phyloP scores from a whole-genome alignment of 192 early-diverging fungal species.

The Backusella liffmaniae region DNA sequence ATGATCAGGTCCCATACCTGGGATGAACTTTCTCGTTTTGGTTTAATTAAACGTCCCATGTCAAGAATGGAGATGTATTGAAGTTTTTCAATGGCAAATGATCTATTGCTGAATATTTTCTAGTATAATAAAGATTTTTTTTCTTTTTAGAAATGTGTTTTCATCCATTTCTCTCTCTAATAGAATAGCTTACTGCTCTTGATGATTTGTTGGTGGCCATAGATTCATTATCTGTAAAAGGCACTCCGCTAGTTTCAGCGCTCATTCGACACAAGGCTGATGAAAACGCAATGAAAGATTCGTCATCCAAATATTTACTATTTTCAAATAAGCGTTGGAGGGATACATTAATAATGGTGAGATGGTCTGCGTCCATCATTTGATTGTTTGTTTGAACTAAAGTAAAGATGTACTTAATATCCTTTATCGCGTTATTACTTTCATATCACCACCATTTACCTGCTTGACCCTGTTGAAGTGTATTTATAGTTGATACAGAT shows the following conservation, averaged over 20 bases:
- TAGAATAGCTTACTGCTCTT: constrained; percentile 16
- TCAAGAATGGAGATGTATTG: constrained; percentile 61
- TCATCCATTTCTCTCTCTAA: background rate
- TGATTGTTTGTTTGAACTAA: constrained; percentile 10
- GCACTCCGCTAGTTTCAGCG: constrained; percentile 48
- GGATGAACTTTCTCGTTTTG: constrained; percentile 37
- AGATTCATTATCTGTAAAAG: constrained; percentile 37
- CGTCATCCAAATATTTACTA: constrained; percentile 52
- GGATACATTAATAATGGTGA: constrained; percentile 45
- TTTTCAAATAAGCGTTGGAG: constrained; percentile 74
- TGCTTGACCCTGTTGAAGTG: background rate
- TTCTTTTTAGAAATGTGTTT: background rate
- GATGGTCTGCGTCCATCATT: constrained; percentile 40
- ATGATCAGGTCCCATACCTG: constrained; percentile 63
- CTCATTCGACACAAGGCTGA: constrained; percentile 65
- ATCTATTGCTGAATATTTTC: constrained; percentile 70
- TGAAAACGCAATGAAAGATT: constrained; percentile 64
- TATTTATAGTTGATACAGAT: background rate
- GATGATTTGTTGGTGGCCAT: constrained; percentile 15
- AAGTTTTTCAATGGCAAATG: constrained; percentile 77
- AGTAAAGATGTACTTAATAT: background rate
- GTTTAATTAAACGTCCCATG: constrained; percentile 47
- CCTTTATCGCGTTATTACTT: background rate
- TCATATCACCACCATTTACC: background rate
- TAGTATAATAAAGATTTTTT: constrained; percentile 9